These are phyloP conservation scores for Quercus mongolica DNA, from an alignment of 306 rosid species.

Conservation along the genomic window DNA sequence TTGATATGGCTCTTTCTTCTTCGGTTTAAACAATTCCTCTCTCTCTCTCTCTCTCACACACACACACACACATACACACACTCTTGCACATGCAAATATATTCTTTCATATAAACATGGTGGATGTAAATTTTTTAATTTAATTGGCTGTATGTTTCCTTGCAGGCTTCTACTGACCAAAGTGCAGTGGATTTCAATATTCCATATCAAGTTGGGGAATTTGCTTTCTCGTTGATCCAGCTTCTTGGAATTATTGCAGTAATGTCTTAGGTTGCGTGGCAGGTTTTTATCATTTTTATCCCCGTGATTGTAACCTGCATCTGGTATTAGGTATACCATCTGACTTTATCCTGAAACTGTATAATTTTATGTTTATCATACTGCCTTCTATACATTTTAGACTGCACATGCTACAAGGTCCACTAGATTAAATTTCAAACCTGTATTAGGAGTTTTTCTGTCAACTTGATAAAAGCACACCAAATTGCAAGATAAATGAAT, in stretches of 20 bases:
- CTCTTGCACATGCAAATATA: neutral
- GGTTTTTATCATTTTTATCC: slow-evolving; percentile 47
- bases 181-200: slow-evolving; percentile 38
- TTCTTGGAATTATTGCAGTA: slow-evolving; percentile 42
- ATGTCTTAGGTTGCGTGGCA: slow-evolving; percentile 55
- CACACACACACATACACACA: neutral
- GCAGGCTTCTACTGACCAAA: slow-evolving; percentile 59
- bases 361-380: too few species aligned
- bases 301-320: slow-evolving; percentile 34
- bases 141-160: neutral
- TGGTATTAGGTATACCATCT: slow-evolving; percentile 43
- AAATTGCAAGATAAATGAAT: too few species aligned
- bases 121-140: neutral
- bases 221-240: slow-evolving; percentile 35
- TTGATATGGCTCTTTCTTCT: neutral
- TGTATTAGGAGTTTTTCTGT: too few species aligned
- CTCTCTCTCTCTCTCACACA: neutral
- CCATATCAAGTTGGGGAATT: slow-evolving; percentile 25
- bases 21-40: neutral
- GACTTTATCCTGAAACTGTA: neutral
- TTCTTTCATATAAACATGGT: neutral
- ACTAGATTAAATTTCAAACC: too few species aligned
- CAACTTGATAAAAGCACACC: too few species aligned
- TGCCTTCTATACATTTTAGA: too few species aligned
- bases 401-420: neutral